Conservation (phyloP, 768 basidiomycete genomes). For the Mycena albidolilacea region DNA sequence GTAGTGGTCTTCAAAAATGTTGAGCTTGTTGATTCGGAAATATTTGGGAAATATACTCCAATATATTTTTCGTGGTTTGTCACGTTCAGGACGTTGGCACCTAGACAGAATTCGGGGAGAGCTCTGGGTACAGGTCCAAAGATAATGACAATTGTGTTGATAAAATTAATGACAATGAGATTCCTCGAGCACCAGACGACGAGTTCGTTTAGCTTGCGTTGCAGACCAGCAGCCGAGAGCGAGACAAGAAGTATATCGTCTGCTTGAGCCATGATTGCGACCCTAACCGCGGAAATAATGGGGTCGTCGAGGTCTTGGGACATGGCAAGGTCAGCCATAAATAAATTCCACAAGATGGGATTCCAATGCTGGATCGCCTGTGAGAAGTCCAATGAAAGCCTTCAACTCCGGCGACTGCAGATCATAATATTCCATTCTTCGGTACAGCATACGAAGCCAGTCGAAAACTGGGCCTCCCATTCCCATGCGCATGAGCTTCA, state of each 20-base stretch:
- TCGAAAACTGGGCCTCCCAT: too few species aligned
- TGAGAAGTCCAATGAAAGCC: constrained; percentile 40
- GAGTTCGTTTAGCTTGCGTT: constrained; percentile 37
- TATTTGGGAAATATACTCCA: constrained; percentile 2
- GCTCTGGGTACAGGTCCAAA: constrained; percentile 9
- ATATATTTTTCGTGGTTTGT: not conserved
- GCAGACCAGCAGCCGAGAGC: constrained; percentile 34
- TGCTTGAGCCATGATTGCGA: too few species aligned
- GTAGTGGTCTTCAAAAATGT: not conserved
- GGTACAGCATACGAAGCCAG: too few species aligned
- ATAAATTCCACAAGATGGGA: too few species aligned
- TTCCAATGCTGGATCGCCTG: too few species aligned
- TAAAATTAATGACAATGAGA: constrained; percentile 44
- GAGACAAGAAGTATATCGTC: constrained; percentile 32
- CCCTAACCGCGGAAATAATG: too few species aligned
- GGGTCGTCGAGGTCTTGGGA: too few species aligned
- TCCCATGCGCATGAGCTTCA: too few species aligned
- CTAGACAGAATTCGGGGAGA: not conserved
- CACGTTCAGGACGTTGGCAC: not conserved
- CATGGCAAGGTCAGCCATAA: too few species aligned
- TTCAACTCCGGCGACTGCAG: constrained; percentile 35
- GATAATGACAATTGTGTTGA: constrained; percentile 40
- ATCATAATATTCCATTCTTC: too few species aligned
- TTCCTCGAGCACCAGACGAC: constrained; percentile 42
- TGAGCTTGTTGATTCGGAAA: not conserved